A percentile compares a stretch with the other conserved stretches of the same genome.
Evolutionary conservation across 177 flowering plant species (phyloP).

Genomic region (Telopea speciosissima): DNA sequence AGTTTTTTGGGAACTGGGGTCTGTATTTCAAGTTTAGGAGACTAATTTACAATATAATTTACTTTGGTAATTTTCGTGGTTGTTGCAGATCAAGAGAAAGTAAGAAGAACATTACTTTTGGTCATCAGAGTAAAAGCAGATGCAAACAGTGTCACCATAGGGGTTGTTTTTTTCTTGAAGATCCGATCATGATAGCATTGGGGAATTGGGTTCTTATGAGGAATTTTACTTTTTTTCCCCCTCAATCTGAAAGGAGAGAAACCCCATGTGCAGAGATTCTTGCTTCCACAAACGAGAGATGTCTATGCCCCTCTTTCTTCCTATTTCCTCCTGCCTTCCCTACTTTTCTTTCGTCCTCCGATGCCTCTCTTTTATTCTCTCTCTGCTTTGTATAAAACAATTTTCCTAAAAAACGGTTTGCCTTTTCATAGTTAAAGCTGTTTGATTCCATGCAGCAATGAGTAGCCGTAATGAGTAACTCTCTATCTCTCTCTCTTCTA

Average conservation of each 20-base stretch:
- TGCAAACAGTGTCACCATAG: too few relatives aligned
- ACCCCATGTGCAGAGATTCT: slow-evolving; percentile 6
- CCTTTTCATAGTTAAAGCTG: slow-evolving; percentile 19
- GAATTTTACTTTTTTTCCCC: too few relatives aligned
- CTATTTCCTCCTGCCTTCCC: slow-evolving; percentile 3
- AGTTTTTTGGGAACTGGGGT: too few relatives aligned
- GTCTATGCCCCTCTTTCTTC: slow-evolving; percentile 9
- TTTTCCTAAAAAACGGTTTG: slow-evolving; percentile 21
- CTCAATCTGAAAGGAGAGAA: too few relatives aligned
- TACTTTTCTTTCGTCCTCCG: not conserved
- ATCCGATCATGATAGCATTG: not conserved
- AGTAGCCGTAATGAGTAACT: not conserved
- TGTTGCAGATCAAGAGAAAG: too few relatives aligned
- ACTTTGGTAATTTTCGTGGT: too few relatives aligned
- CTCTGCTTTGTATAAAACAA: not conserved
- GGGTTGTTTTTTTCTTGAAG: not conserved
- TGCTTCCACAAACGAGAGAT: slow-evolving; percentile 12
- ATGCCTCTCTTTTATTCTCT: slow-evolving; percentile 12
- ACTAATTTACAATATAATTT: too few relatives aligned
- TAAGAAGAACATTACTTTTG: too few relatives aligned
- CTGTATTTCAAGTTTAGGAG: too few relatives aligned
- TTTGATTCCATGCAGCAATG: not conserved
- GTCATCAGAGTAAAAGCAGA: too few relatives aligned
- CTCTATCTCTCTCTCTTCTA: not conserved
- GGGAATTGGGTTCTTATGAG: not conserved